These are phyloP conservation scores for Solanum virginianum DNA, from an alignment of 257 asterid species.

Conservation along the genomic window DNA sequence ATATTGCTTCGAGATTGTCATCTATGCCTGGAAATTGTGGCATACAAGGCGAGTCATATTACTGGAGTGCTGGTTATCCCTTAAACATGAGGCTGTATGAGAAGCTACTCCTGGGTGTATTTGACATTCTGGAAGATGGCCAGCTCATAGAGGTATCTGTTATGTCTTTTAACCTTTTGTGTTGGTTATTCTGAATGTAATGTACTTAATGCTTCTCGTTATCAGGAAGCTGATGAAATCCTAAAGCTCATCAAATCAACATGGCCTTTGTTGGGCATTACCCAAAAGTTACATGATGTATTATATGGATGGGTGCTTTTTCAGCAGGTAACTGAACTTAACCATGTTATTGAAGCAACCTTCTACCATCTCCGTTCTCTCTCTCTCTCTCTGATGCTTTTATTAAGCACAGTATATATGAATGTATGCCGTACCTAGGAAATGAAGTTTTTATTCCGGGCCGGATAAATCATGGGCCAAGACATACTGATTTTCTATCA, in stretches of 20 bases:
- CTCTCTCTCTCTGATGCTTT: neutral
- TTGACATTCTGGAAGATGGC: constrained; percentile 87
- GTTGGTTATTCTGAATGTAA: neutral
- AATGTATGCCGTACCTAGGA: neutral
- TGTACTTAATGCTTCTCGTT: constrained; percentile 9
- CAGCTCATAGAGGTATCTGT: constrained; percentile 71
- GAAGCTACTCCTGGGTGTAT: constrained; percentile 72
- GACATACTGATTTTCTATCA: neutral
- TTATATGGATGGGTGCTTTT: constrained; percentile 86
- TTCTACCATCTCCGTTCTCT: neutral
- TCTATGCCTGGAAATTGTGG: constrained; percentile 68
- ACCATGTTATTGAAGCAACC: neutral
- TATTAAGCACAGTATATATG: neutral
- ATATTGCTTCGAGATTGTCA: constrained; percentile 46
- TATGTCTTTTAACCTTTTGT: constrained; percentile 1
- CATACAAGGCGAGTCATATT: constrained; percentile 70
- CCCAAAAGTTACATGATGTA: constrained; percentile 62
- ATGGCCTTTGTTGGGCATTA: constrained; percentile 85
- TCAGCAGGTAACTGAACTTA: constrained; percentile 56
- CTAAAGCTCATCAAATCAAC: constrained; percentile 62
- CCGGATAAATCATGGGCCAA: neutral
- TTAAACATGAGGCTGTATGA: constrained; percentile 74
- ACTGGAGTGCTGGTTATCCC: constrained; percentile 80
- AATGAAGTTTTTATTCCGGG: neutral
- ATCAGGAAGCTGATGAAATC: constrained; percentile 84